Evolutionary conservation across 2,329 filamentous ascomycete species (phyloP), one percentile per base, ranked within the genome.

Genomic region (Calcarisporium arbuscula): DNA sequence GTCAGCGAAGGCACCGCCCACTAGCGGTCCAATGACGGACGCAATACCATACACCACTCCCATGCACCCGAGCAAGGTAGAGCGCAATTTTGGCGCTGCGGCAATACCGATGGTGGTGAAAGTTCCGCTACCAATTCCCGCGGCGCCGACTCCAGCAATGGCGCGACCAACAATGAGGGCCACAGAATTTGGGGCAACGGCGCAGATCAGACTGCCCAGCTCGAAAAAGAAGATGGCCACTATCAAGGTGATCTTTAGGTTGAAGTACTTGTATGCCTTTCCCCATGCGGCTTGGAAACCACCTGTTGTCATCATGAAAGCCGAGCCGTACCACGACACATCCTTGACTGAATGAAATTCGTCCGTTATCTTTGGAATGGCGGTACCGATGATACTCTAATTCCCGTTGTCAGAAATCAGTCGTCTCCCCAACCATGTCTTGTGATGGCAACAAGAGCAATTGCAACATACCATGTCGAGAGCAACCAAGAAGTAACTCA

Each of bases 271-370:
- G 44, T 60, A 65, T 1, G 51, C 52, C 18, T 68, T 67, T 18
- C 62, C 62, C 50, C 54, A 64, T 22, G 51, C 47, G 4, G 57
- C 52, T 44, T 64, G 60, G 42, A 60, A 57, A 27, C 50, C 54
- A 2, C 55, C 62, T 10, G 60, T 42, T 5, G 61, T 62, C 33
- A 68, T 49, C 36, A 69, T 65, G 40, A 61, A 71, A 17, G 65
- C 65, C 10, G 65, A 59, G 5, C 68, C 69, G 43, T 77, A 76
- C 72, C 73, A 77, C 8, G 65, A 62, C 10, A 72, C 59, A 33
- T 71, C 61, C 17, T 56, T 52, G 6, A 72, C 56, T 21, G 60
- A 53, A 19, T 63, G 51, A 48, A 68, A 66, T 15, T 65, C 56
- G 41, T 58, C 61, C 2, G 68, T 70, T 40, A 72, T 71, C 26